Conservation (phyloP, 1,284 basidiomycete species). For the Moesziomyces globuligerus region DNA sequence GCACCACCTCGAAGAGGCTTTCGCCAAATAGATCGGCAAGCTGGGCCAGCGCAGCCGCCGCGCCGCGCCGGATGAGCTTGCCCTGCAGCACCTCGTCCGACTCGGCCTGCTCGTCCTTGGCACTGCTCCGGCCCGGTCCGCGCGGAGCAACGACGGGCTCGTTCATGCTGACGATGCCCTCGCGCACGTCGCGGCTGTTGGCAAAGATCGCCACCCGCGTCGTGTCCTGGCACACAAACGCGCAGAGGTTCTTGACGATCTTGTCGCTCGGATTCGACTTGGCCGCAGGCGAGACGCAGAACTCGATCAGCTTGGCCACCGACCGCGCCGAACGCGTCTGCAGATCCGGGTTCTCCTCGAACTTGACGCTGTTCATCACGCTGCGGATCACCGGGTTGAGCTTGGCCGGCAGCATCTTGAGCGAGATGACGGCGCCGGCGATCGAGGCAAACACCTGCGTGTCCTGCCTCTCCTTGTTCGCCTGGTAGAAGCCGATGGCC, state of each 20-base stretch:
- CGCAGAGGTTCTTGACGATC: slow-evolving; percentile 96
- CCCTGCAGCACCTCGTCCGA: slow-evolving; percentile 64
- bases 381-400: slow-evolving; percentile 96
- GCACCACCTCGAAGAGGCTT: slow-evolving; percentile 78
- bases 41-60: slow-evolving; percentile 81
- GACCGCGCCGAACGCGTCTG: slow-evolving; percentile 89
- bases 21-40: slow-evolving; percentile 82
- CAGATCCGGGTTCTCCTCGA: slow-evolving; percentile 83
- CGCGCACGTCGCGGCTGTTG: slow-evolving; percentile 72
- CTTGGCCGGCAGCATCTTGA: slow-evolving; percentile 71
- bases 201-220: slow-evolving; percentile 89
- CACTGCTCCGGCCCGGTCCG: slow-evolving; percentile 26
- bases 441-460: slow-evolving; percentile 87
- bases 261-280: slow-evolving; percentile 79
- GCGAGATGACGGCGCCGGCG: slow-evolving; percentile 83
- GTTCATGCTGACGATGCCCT: slow-evolving; percentile 82
- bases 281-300: slow-evolving; percentile 77
- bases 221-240: slow-evolving; percentile 88
- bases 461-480: slow-evolving; percentile 87
- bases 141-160: slow-evolving; percentile 57
- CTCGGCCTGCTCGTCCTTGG: slow-evolving; percentile 68
- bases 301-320: slow-evolving; percentile 86
- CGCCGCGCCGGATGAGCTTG: slow-evolving; percentile 77
- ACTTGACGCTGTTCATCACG: slow-evolving; percentile 95
- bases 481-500: slow-evolving; percentile 83